Conservation (phyloP, 2,329 filamentous ascomycete species). For the Coleophoma eucalyptorum region DNA sequence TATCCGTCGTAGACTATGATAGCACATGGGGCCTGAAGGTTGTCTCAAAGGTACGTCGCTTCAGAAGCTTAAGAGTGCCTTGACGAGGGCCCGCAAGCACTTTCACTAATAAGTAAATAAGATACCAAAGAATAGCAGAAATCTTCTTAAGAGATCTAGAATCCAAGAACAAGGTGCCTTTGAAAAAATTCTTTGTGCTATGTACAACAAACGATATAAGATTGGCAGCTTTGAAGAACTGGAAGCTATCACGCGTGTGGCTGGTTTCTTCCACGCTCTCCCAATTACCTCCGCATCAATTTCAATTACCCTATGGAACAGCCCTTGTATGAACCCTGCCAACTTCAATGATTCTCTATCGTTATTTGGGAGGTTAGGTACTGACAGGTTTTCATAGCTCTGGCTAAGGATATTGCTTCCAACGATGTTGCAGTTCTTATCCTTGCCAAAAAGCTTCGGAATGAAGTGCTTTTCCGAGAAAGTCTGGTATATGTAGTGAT, state of each 20-base stretch:
- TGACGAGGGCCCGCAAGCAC: neutral
- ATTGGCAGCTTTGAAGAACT: neutral
- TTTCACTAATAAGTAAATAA: neutral
- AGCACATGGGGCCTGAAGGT: slow-evolving; percentile 9
- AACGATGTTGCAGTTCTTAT: neutral
- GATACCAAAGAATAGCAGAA: neutral
- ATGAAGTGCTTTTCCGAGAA: neutral
- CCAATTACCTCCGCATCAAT: neutral
- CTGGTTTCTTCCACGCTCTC: neutral
- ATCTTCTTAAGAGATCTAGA: neutral
- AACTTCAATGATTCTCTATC: neutral
- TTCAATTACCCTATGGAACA: neutral
- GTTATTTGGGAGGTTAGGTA: neutral
- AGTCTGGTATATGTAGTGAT: neutral
- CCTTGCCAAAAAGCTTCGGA: neutral
- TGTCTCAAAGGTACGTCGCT: neutral
- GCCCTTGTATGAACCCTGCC: neutral
- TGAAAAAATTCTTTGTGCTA: neutral
- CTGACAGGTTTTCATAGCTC: neutral
- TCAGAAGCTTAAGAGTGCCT: neutral
- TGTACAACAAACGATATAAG: neutral
- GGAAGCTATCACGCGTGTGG: neutral
- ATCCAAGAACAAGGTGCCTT: neutral
- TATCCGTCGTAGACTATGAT: slow-evolving; percentile 10
- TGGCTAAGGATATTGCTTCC: neutral